Conservation (phyloP, 2,329 filamentous ascomycete species). For the Remersonia thermophila region DNA sequence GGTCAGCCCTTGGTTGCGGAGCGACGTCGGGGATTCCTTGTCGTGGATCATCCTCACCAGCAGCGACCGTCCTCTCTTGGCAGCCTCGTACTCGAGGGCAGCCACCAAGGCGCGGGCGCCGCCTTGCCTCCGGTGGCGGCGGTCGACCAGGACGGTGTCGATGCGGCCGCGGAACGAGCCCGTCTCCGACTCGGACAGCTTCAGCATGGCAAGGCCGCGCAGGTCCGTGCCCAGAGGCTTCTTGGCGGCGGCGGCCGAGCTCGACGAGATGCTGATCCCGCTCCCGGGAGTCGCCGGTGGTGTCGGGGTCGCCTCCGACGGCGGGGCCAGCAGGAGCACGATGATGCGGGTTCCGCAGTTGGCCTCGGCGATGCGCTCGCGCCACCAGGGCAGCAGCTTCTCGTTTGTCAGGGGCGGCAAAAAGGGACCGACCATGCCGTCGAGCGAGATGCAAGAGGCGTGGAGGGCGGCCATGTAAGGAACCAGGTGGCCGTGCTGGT, state of each 20-base stretch:
- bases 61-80: constrained; percentile 34
- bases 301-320: not conserved
- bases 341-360: constrained; percentile 35
- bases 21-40: too few relatives aligned
- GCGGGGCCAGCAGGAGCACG: constrained; percentile 32
- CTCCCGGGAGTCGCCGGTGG: too few relatives aligned
- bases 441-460: constrained; percentile 44
- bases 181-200: constrained; percentile 40
- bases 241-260: constrained; percentile 22
- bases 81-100: constrained; percentile 43
- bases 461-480: constrained; percentile 47
- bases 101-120: constrained; percentile 39
- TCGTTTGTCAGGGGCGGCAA: constrained; percentile 44
- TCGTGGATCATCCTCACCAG: constrained; percentile 36
- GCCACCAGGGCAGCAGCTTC: constrained; percentile 47
- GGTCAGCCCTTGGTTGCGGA: too few relatives aligned
- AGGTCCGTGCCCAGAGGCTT: constrained; percentile 33
- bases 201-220: constrained; percentile 44
- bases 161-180: constrained; percentile 41
- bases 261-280: constrained; percentile 3
- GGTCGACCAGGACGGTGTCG: constrained; percentile 46
- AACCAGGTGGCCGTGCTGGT: constrained; percentile 37
- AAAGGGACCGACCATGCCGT: constrained; percentile 45
- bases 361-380: constrained; percentile 36
- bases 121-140: constrained; percentile 36